Conservation (phyloP, 345 rosid species). For the Citrus hindsii region DNA sequence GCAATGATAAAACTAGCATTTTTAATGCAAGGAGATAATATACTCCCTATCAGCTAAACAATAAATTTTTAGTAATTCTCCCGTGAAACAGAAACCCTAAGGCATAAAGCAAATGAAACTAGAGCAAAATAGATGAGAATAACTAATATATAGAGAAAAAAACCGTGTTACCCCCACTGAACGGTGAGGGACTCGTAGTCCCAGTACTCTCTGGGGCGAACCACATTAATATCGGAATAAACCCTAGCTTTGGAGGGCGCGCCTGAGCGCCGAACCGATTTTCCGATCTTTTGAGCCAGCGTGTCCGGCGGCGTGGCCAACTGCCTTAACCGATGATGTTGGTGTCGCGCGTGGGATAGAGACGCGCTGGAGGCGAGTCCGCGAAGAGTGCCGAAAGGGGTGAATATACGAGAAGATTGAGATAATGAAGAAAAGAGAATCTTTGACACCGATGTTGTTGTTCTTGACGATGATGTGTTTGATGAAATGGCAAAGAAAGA, state of each 20-base stretch:
- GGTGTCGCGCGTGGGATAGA: constrained; percentile 20
- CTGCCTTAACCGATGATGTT: constrained; percentile 23
- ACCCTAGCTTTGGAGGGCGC: constrained; percentile 96
- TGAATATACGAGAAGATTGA: background rate
- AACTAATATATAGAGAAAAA: background rate
- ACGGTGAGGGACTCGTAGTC: constrained; percentile 73
- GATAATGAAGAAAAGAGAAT: constrained; percentile 3
- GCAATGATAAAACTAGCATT: background rate
- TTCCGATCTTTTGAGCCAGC: constrained; percentile 98
- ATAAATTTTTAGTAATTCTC: background rate
- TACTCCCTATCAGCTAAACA: background rate
- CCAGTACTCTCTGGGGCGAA: constrained; percentile 81
- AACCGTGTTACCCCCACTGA: constrained; percentile 72
- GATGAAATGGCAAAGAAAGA: constrained; percentile 9
- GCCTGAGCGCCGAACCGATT: constrained; percentile 89
- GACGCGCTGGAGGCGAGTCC: constrained; percentile 35
- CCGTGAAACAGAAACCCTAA: background rate
- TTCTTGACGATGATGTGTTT: background rate
- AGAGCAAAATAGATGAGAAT: background rate
- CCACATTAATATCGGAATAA: constrained; percentile 79
- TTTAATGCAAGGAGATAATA: too few species aligned
- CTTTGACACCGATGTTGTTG: background rate
- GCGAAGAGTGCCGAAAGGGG: constrained; percentile 16
- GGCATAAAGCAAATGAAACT: background rate
- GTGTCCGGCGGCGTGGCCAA: constrained; percentile 38